These are phyloP conservation scores for Arthrobotrys conoides DNA, from an alignment of 2,329 filamentous ascomycete species.

Conservation along the genomic window DNA sequence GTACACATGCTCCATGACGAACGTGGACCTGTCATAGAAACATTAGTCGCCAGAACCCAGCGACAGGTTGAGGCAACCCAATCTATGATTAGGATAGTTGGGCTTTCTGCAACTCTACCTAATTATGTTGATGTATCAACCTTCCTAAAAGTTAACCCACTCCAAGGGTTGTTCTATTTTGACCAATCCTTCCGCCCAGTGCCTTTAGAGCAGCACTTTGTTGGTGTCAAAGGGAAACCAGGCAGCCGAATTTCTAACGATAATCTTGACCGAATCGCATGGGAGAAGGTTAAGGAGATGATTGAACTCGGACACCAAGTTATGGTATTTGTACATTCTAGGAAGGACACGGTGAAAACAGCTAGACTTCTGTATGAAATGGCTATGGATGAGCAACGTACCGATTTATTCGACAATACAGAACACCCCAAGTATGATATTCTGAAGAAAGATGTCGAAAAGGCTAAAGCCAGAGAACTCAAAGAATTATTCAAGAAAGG, in stretches of 20 bases:
- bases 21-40: conserved; percentile 94
- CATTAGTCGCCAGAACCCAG: conserved; percentile 92
- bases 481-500: conserved; percentile 91
- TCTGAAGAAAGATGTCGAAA: conserved; percentile 86
- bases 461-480: conserved; percentile 86
- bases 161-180: conserved; percentile 95
- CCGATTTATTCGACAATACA: conserved; percentile 85
- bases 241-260: conserved; percentile 85
- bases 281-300: conserved; percentile 96
- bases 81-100: conserved; percentile 94
- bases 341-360: conserved; percentile 91
- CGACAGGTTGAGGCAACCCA: conserved; percentile 98
- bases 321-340: conserved; percentile 99
- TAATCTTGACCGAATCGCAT: conserved; percentile 87
- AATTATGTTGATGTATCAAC: conserved; percentile 98
- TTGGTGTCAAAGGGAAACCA: conserved; percentile 93
- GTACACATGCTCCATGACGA: conserved; percentile 99
- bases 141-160: conserved; percentile 94
- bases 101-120: conserved; percentile 92
- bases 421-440: conserved; percentile 83
- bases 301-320: conserved; percentile 91
- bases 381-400: conserved; percentile 82
- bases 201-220: conserved; percentile 95
- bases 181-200: conserved; percentile 96
- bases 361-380: conserved; percentile 88